phyloP scores from a whole-genome alignment of 306 rosid species.

The Rosa multiflora region DNA sequence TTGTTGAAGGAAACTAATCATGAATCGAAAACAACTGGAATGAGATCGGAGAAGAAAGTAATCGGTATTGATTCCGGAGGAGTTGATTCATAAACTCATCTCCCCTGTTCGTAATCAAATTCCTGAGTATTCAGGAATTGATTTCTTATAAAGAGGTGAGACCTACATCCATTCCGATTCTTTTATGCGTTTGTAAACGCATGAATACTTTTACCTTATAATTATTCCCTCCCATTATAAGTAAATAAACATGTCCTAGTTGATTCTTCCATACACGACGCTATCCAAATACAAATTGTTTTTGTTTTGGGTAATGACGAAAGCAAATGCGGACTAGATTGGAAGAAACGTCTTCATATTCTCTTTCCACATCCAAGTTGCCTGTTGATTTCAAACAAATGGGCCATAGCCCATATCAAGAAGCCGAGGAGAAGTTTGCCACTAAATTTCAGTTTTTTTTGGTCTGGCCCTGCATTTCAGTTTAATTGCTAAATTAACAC shows the following conservation, averaged over 20 bases:
- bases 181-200: too few relatives aligned
- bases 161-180: too few relatives aligned
- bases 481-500: slow-evolving; percentile 1
- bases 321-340: not conserved
- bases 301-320: not conserved
- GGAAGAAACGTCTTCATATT: not conserved
- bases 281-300: not conserved
- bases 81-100: too few relatives aligned
- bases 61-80: too few relatives aligned
- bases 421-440: not conserved
- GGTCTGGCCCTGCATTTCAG: not conserved
- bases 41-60: too few relatives aligned
- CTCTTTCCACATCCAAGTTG: not conserved
- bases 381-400: not conserved
- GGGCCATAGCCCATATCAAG: not conserved
- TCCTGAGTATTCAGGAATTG: too few relatives aligned
- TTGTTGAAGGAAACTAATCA: not conserved
- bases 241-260: too few relatives aligned
- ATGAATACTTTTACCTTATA: too few relatives aligned
- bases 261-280: not conserved
- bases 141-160: too few relatives aligned
- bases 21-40: too few relatives aligned
- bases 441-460: not conserved
- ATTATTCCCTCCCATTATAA: too few relatives aligned
- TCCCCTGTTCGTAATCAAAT: too few relatives aligned